Evolutionary conservation across 169 alveolate species (phyloP).

Genomic region (Cryptosporidium andersoni): DNA sequence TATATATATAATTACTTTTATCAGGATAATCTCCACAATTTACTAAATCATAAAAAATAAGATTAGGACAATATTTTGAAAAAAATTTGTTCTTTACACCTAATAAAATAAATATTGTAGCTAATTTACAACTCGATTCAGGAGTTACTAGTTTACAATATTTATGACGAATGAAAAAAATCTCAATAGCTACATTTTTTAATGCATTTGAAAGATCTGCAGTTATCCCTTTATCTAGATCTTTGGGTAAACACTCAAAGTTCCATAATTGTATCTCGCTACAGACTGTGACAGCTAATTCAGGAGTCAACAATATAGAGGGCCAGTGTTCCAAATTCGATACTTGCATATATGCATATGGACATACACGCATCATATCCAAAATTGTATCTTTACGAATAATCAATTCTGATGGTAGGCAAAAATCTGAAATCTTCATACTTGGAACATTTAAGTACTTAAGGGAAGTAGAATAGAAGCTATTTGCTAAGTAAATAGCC

Average conservation of each 20-base stretch:
- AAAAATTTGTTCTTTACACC: conserved; percentile 42
- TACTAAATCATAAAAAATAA: conserved; percentile 46
- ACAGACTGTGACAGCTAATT: conserved; percentile 24
- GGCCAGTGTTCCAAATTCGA: conserved; percentile 70
- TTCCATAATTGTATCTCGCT: conserved; percentile 12
- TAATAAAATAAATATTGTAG: conserved; percentile 21
- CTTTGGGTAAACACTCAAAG: conserved; percentile 9
- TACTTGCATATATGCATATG: conserved; percentile 34
- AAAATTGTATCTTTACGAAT: conserved; percentile 24
- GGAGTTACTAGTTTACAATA: conserved; percentile 32
- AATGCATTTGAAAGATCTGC: conserved; percentile 17
- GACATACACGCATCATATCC: conserved; percentile 36
- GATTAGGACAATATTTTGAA: conserved; percentile 3
- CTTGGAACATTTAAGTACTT: conserved; percentile 30
- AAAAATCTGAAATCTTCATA: conserved; percentile 50
- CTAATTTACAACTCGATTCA: conserved; percentile 44
- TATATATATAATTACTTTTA: conserved; percentile 1
- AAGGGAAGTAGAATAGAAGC: conserved; percentile 53
- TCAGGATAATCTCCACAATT: conserved; percentile 20
- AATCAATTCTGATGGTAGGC: conserved; percentile 43
- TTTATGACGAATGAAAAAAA: conserved; percentile 41
- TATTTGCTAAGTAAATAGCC: conserved; percentile 6
- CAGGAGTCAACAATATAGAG: conserved; percentile 45
- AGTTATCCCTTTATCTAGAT: conserved; percentile 32
- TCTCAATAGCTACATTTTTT: conserved; percentile 35